phyloP scores from a whole-genome alignment of 1,139 yeast genomes.

The Pichia sp. region DNA sequence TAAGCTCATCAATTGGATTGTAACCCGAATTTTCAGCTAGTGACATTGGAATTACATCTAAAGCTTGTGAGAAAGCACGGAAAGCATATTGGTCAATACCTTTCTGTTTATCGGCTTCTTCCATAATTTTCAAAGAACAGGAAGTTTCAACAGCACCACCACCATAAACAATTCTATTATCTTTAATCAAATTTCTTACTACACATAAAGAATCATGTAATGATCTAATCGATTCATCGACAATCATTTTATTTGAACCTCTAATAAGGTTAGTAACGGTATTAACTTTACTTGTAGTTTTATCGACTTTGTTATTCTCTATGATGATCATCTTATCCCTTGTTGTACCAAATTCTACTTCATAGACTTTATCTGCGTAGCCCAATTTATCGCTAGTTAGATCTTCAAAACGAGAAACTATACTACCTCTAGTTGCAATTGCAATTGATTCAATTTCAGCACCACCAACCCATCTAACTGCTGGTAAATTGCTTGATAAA shows the following conservation, averaged over 20 bases:
- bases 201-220: slow-evolving; percentile 95
- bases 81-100: slow-evolving; percentile 98
- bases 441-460: slow-evolving; percentile 94
- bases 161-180: slow-evolving; percentile 91
- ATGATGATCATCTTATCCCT: slow-evolving; percentile 92
- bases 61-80: slow-evolving; percentile 87
- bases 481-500: slow-evolving; percentile 81
- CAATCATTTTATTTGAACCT: slow-evolving; percentile 96
- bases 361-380: slow-evolving; percentile 75
- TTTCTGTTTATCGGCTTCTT: slow-evolving; percentile 84
- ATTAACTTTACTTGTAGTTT: slow-evolving; percentile 24
- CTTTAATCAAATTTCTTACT: slow-evolving; percentile 89
- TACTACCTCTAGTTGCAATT: slow-evolving; percentile 94
- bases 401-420: slow-evolving; percentile 96
- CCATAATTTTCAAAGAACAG: slow-evolving; percentile 84
- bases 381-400: slow-evolving; percentile 78
- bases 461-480: slow-evolving; percentile 99
- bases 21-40: slow-evolving; percentile 95
- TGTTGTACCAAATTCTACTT: slow-evolving; percentile 92
- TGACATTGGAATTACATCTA: slow-evolving; percentile 89
- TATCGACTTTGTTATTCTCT: slow-evolving; percentile 81
- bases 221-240: slow-evolving; percentile 94
- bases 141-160: slow-evolving; percentile 98
- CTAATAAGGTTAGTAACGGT: slow-evolving; percentile 92
- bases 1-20: slow-evolving; percentile 84